Evolutionary conservation across 257 asterid genomes (phyloP).

Genomic region (Jacaranda mimosifolia): DNA sequence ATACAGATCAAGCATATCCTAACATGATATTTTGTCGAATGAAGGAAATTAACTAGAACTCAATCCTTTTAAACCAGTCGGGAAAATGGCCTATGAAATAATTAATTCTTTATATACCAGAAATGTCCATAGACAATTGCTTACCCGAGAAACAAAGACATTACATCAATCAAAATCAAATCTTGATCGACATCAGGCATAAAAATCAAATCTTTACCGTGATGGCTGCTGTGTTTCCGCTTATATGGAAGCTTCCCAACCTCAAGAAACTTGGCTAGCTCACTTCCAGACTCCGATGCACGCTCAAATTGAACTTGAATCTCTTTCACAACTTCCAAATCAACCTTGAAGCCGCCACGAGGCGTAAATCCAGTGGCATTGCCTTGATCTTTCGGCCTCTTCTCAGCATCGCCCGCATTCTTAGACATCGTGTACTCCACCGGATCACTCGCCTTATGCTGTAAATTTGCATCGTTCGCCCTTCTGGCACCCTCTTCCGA

Average conservation of each 20-base stretch:
- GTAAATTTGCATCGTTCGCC: slow-evolving; percentile 43
- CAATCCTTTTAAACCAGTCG: not conserved
- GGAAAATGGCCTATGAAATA: not conserved
- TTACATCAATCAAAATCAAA: slow-evolving; percentile 17
- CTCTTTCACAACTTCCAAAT: slow-evolving; percentile 63
- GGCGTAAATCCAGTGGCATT: slow-evolving; percentile 51
- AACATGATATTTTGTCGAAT: not conserved
- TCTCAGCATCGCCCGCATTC: slow-evolving; percentile 55
- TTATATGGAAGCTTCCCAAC: slow-evolving; percentile 76
- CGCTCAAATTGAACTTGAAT: slow-evolving; percentile 64
- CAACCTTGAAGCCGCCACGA: slow-evolving; percentile 58
- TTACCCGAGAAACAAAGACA: not conserved
- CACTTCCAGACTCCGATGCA: slow-evolving; percentile 69
- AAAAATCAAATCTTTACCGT: slow-evolving; percentile 54
- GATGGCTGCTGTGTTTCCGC: slow-evolving; percentile 55
- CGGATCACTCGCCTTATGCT: slow-evolving; percentile 48
- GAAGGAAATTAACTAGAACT: not conserved
- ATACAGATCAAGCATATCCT: not conserved
- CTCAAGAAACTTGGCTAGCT: slow-evolving; percentile 74
- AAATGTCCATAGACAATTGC: not conserved
- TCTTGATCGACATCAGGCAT: slow-evolving; percentile 7
- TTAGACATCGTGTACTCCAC: slow-evolving; percentile 68
- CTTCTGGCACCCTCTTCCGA: slow-evolving; percentile 40
- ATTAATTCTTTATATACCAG: not conserved
- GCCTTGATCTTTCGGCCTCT: slow-evolving; percentile 47